phyloP scores from a whole-genome alignment of 169 alveolate species.

The Babesia bigemina region DNA sequence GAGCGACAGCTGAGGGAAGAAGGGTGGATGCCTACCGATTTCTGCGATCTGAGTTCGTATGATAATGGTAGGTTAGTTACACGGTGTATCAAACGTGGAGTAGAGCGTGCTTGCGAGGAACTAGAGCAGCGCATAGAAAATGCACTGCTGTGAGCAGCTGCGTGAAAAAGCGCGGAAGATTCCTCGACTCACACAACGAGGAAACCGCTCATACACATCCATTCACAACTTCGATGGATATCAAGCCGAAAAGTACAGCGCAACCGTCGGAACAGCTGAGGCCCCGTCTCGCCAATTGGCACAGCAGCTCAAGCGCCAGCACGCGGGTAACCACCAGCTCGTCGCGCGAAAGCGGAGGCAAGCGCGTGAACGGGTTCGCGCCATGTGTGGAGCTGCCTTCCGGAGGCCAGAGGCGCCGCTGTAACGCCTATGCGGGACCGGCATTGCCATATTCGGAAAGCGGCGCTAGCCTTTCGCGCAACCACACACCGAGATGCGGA shows the following conservation, averaged over 20 bases:
- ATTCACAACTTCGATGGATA: neutral
- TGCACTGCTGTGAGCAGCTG: constrained; percentile 26
- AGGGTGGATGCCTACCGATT: constrained; percentile 56
- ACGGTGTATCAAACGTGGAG: neutral
- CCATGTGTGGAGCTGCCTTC: neutral
- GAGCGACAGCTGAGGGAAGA: constrained; percentile 45
- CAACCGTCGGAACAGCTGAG: constrained; percentile 14
- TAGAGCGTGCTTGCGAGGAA: constrained; percentile 20
- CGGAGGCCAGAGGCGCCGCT: constrained; percentile 26
- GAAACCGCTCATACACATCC: neutral
- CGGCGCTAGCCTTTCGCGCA: neutral
- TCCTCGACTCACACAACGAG: neutral
- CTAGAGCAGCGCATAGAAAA: constrained; percentile 12
- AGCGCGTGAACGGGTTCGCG: constrained; percentile 9
- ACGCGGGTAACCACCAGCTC: neutral
- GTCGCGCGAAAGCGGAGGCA: neutral
- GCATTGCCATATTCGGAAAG: neutral
- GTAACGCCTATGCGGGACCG: constrained; percentile 4
- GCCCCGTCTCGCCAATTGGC: constrained; percentile 6
- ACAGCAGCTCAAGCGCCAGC: neutral
- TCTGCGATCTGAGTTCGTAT: constrained; percentile 9
- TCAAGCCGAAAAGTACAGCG: neutral
- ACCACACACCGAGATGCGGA: neutral
- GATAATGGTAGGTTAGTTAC: constrained; percentile 3
- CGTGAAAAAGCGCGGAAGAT: constrained; percentile 5